Conservation (phyloP, 805 yeast species). For the Kuraishia capsulata region DNA sequence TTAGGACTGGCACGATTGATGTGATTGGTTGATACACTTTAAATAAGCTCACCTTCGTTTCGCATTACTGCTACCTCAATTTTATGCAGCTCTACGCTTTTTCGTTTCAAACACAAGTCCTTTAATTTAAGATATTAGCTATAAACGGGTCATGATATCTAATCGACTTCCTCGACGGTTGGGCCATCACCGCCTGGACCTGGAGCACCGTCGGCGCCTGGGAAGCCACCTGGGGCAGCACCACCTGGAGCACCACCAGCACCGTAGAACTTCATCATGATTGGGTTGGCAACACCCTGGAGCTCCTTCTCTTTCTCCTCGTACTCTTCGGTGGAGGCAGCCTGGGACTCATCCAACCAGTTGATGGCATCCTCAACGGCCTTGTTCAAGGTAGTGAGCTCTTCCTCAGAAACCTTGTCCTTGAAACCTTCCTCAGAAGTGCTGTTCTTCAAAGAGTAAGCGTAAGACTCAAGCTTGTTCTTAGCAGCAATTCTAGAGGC, state of each 20-base stretch:
- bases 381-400: conserved; percentile 37
- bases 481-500: conserved; percentile 87
- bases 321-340: conserved; percentile 81
- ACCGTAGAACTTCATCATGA: conserved; percentile 87
- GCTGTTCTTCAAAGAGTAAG: conserved; percentile 86
- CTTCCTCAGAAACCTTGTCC: conserved; percentile 46
- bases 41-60: too few relatives aligned
- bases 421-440: conserved; percentile 66
- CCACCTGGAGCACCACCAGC: conserved; percentile 67
- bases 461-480: conserved; percentile 92
- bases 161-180: conserved; percentile 47
- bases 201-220: conserved; percentile 41
- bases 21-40: too few relatives aligned
- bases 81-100: too few relatives aligned
- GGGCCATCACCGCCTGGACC: conserved; percentile 52
- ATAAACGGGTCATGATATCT: conserved; percentile 14
- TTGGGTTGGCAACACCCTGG: conserved; percentile 84
- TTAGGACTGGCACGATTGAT: too few relatives aligned
- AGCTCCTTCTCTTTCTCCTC: conserved; percentile 85
- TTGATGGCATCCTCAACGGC: conserved; percentile 70
- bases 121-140: too few relatives aligned
- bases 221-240: conserved; percentile 36
- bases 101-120: too few relatives aligned
- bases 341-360: conserved; percentile 83
- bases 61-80: too few relatives aligned